These are phyloP conservation scores for Apophysomyces elegans DNA, from an alignment of 371 early-diverging fungal species.

Conservation along the genomic window DNA sequence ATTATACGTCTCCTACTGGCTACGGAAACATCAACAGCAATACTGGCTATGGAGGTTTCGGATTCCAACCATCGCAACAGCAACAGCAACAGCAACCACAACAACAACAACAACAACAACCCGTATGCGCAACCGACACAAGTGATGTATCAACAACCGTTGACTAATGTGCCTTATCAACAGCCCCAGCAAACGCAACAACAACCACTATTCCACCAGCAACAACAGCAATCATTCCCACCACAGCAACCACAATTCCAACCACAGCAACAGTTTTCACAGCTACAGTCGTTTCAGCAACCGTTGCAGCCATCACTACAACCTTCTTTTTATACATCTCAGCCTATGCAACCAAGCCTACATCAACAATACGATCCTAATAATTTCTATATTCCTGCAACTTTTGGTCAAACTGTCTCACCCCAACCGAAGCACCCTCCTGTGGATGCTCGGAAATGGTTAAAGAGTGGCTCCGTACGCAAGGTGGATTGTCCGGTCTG, in stretches of 20 bases:
- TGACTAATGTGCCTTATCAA: background rate
- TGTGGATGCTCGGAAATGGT: conserved; percentile 39
- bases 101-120: background rate
- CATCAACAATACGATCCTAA: conserved; percentile 21
- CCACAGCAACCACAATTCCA: conserved; percentile 37
- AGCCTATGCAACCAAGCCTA: conserved; percentile 6
- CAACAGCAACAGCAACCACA: conserved; percentile 21
- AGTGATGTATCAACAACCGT: background rate
- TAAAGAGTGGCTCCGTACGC: conserved; percentile 41
- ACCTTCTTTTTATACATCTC: conserved; percentile 15
- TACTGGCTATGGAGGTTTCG: background rate
- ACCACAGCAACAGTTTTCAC: conserved; percentile 38
- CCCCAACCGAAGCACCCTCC: conserved; percentile 39
- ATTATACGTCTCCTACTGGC: conserved; percentile 5
- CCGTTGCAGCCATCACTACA: conserved; percentile 17
- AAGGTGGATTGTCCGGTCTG: conserved; percentile 52
- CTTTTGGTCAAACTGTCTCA: conserved; percentile 36
- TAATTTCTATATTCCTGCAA: conserved; percentile 38
- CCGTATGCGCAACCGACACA: background rate
- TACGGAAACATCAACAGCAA: conserved; percentile 6
- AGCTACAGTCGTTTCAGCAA: conserved; percentile 14
- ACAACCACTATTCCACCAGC: conserved; percentile 20
- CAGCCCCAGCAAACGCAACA: conserved; percentile 11
- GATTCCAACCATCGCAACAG: conserved; percentile 16
- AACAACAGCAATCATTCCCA: conserved; percentile 31